Conservation (phyloP, 495 filamentous ascomycete species). For the Penicillium coprophilum region DNA sequence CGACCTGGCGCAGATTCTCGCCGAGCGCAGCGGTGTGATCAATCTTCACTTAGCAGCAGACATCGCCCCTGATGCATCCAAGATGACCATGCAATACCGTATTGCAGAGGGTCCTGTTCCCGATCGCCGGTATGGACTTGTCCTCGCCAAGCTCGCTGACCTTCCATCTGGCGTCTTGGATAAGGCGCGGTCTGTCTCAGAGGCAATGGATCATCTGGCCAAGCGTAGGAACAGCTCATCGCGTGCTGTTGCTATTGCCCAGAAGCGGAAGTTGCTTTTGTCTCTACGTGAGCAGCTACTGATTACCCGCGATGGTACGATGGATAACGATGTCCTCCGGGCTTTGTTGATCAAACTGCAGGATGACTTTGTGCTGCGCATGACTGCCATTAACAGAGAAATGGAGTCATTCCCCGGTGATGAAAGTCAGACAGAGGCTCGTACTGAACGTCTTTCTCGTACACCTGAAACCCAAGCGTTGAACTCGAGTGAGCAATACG, state of each 20-base stretch:
- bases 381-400: conserved; percentile 60
- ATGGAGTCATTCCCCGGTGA: conserved; percentile 15
- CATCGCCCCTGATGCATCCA: conserved; percentile 44
- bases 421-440: conserved; percentile 6
- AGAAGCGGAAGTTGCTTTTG: conserved; percentile 69
- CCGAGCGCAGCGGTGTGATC: conserved; percentile 69
- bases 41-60: conserved; percentile 80
- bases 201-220: conserved; percentile 54
- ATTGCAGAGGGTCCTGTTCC: conserved; percentile 67
- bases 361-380: conserved; percentile 70
- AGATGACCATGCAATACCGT: conserved; percentile 85
- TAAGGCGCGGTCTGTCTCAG: conserved; percentile 64
- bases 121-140: conserved; percentile 73
- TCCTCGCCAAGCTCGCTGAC: conserved; percentile 72
- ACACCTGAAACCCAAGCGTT: background rate
- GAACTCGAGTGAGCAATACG: too few relatives aligned
- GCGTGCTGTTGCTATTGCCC: conserved; percentile 53
- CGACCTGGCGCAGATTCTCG: conserved; percentile 75
- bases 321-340: conserved; percentile 62
- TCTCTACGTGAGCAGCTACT: conserved; percentile 72
- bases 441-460: background rate
- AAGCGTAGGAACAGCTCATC: conserved; percentile 57
- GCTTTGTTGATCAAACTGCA: conserved; percentile 70
- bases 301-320: conserved; percentile 64
- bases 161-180: conserved; percentile 67